Percentiles rank a stretch among this genome's conserved stretches.
phyloP scores from a whole-genome alignment of 148 eudicot species.

The Rhododendron ferrugineum region DNA sequence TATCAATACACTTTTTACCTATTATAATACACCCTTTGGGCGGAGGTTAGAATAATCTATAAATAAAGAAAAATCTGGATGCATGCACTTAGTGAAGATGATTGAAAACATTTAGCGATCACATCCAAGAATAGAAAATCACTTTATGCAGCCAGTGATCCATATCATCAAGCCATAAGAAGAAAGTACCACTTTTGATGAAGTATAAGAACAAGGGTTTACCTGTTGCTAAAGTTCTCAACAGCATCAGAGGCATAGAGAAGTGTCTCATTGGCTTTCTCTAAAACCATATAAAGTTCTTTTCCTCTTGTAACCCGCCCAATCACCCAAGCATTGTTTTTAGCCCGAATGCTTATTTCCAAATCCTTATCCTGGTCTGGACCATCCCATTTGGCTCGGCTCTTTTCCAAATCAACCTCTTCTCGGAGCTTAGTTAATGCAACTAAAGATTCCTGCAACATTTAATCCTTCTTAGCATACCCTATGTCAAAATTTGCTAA shows the following conservation, averaged over 20 bases:
- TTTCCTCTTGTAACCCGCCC: constrained; percentile 75
- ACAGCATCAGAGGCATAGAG: constrained; percentile 88
- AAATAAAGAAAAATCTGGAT: not conserved
- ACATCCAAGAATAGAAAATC: not conserved
- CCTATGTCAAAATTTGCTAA: not conserved
- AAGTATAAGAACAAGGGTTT: constrained; percentile 10
- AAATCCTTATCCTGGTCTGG: constrained; percentile 59
- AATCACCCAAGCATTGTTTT: constrained; percentile 90
- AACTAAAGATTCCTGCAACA: constrained; percentile 74
- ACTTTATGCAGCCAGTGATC: not conserved
- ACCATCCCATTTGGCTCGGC: constrained; percentile 51
- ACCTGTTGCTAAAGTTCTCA: constrained; percentile 93
- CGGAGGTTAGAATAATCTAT: too few relatives aligned
- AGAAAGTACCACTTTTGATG: not conserved
- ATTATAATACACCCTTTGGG: too few relatives aligned
- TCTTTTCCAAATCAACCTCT: constrained; percentile 79
- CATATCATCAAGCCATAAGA: not conserved
- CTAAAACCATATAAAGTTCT: constrained; percentile 90
- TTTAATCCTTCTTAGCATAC: not conserved
- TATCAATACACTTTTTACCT: too few relatives aligned
- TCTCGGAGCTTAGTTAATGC: constrained; percentile 78
- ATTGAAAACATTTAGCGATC: not conserved
- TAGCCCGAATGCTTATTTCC: constrained; percentile 81
- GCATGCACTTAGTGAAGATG: not conserved
- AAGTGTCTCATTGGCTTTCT: constrained; percentile 88